Evolutionary conservation across 495 filamentous ascomycete genomes (phyloP).

Genomic region (Jackrogersella minutella): DNA sequence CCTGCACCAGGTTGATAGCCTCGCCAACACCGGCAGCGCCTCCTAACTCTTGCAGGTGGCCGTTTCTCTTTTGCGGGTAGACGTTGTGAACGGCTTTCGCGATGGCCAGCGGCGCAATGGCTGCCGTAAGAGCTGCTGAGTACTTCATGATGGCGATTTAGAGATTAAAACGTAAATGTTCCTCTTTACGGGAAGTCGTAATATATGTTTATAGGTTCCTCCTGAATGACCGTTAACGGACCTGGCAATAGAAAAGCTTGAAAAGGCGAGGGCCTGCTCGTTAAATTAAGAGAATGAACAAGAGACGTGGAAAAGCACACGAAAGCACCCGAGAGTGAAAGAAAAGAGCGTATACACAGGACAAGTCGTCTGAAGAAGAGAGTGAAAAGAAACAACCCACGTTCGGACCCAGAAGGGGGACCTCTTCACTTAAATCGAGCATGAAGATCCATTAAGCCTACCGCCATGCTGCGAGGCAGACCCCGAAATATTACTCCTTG

Average conservation of each 20-base stretch:
- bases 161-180: constrained; percentile 34
- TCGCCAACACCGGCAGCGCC: not conserved
- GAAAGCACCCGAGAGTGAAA: constrained; percentile 41
- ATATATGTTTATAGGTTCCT: constrained; percentile 25
- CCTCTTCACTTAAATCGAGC: constrained; percentile 60
- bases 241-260: constrained; percentile 44
- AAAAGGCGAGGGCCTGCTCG: constrained; percentile 66
- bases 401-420: constrained; percentile 39
- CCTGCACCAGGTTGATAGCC: constrained; percentile 20
- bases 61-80: constrained; percentile 46
- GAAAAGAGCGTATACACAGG: constrained; percentile 46
- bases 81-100: constrained; percentile 58
- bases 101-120: constrained; percentile 60
- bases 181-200: constrained; percentile 31
- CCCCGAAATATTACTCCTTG: constrained; percentile 42
- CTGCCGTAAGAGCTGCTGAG: constrained; percentile 54
- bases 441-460: constrained; percentile 53
- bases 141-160: constrained; percentile 59
- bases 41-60: constrained; percentile 24
- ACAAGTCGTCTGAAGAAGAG: constrained; percentile 46
- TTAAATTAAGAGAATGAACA: constrained; percentile 52
- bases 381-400: constrained; percentile 52
- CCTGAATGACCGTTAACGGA: constrained; percentile 43
- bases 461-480: constrained; percentile 25
- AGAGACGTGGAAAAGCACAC: constrained; percentile 32